Conservation (phyloP, 2,329 filamentous ascomycete genomes). For the Aureobasidium sp. region DNA sequence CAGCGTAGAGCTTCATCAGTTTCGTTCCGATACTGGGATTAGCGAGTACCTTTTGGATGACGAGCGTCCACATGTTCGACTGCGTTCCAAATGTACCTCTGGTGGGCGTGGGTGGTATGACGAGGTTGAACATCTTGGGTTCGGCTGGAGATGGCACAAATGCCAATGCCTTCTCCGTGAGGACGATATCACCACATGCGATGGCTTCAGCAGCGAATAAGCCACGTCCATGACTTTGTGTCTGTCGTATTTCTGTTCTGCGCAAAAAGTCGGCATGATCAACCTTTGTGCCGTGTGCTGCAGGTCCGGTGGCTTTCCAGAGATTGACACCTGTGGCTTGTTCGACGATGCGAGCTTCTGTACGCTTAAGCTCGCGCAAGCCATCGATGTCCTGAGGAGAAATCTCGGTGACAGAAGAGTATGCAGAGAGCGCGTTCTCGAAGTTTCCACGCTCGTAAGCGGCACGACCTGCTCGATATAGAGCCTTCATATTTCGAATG, state of each 20-base stretch:
- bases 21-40: constrained; percentile 16
- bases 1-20: constrained; percentile 21
- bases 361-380: not conserved
- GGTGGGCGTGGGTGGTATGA: constrained; percentile 1
- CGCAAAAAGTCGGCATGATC: constrained; percentile 22
- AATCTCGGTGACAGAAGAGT: not conserved
- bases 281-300: constrained; percentile 8
- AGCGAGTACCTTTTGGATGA: constrained; percentile 21
- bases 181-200: constrained; percentile 12
- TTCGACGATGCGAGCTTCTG: not conserved
- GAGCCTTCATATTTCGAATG: not conserved
- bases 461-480: constrained; percentile 3
- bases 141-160: constrained; percentile 19
- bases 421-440: not conserved
- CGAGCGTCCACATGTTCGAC: constrained; percentile 16
- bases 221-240: constrained; percentile 3
- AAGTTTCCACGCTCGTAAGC: constrained; percentile 4
- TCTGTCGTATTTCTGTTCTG: not conserved
- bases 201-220: constrained; percentile 5
- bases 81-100: constrained; percentile 18
- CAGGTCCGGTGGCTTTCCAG: not conserved
- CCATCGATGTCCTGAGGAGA: not conserved
- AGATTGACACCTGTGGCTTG: not conserved
- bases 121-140: not conserved
- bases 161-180: constrained; percentile 22